Conservation (phyloP, 1,284 basidiomycete genomes). For the Ustilago hordei region DNA sequence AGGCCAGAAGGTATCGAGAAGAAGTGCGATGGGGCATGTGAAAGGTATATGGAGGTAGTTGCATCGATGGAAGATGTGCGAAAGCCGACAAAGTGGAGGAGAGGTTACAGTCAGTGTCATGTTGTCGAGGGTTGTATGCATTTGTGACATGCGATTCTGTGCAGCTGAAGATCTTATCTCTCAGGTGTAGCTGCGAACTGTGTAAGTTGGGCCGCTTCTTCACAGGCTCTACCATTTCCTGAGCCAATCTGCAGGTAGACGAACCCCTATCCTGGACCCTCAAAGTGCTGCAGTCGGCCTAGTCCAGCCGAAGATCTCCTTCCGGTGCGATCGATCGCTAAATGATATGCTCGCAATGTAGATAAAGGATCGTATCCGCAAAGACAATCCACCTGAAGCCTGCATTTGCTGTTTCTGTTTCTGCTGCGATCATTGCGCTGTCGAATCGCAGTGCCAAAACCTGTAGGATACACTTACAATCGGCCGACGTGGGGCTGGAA, state of each 20-base stretch:
- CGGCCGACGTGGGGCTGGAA: constrained; percentile 64
- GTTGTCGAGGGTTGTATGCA: background rate
- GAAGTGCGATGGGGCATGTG: background rate
- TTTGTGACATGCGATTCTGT: background rate
- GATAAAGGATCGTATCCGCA: too few species aligned
- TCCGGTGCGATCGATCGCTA: too few species aligned
- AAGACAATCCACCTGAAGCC: too few species aligned
- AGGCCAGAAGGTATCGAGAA: background rate
- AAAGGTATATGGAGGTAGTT: background rate
- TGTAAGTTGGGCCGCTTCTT: background rate
- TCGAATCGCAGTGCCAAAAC: background rate
- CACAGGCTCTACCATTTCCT: background rate
- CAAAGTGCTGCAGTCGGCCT: too few species aligned
- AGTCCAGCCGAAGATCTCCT: too few species aligned
- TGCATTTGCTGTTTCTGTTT: background rate
- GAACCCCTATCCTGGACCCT: background rate
- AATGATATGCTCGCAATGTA: too few species aligned
- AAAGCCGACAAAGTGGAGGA: background rate
- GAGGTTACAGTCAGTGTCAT: background rate
- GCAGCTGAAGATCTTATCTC: background rate
- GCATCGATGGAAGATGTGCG: background rate
- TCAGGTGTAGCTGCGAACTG: background rate
- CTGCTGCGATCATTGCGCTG: background rate
- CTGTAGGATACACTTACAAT: constrained; percentile 48
- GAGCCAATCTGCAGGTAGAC: background rate